phyloP scores from a whole-genome alignment of 768 basidiomycete genomes.

The Gloeopeniophorella convolvens region DNA sequence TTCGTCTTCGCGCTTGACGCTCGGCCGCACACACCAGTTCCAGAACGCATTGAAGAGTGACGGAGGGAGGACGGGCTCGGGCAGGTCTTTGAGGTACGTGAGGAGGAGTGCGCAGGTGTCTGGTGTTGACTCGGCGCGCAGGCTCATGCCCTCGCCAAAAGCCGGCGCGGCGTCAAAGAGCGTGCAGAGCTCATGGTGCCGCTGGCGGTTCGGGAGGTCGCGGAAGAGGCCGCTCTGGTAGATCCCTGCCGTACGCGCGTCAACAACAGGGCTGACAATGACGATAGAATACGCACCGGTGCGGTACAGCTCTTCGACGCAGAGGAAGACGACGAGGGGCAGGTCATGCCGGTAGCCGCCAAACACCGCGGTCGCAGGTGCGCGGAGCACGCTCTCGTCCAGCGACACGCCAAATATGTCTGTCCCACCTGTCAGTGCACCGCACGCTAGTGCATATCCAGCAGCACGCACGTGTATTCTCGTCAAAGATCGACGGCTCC shows the following conservation, averaged over 20 bases:
- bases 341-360: conserved; percentile 34
- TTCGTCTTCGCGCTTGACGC: conserved; percentile 30
- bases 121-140: conserved; percentile 28
- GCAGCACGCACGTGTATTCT: conserved; percentile 5
- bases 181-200: conserved; percentile 34
- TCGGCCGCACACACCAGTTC: conserved; percentile 40
- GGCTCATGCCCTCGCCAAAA: conserved; percentile 23
- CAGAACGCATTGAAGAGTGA: conserved; percentile 37
- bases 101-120: conserved; percentile 42
- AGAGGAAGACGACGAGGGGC: conserved; percentile 35
- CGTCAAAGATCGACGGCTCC: background rate
- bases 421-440: conserved; percentile 13
- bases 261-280: background rate
- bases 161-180: conserved; percentile 31
- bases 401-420: conserved; percentile 35
- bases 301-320: conserved; percentile 42
- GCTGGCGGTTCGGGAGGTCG: conserved; percentile 35
- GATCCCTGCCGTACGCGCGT: conserved; percentile 29
- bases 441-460: no score
- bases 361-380: conserved; percentile 29
- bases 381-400: conserved; percentile 29
- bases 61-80: conserved; percentile 39
- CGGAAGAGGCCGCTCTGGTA: conserved; percentile 40
- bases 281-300: conserved; percentile 28
- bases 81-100: conserved; percentile 41